A percentile compares a stretch with the other conserved stretches of the same genome.
Evolutionary conservation across 768 basidiomycete genomes (phyloP).

Genomic region (Leccinellum rugosiceps): DNA sequence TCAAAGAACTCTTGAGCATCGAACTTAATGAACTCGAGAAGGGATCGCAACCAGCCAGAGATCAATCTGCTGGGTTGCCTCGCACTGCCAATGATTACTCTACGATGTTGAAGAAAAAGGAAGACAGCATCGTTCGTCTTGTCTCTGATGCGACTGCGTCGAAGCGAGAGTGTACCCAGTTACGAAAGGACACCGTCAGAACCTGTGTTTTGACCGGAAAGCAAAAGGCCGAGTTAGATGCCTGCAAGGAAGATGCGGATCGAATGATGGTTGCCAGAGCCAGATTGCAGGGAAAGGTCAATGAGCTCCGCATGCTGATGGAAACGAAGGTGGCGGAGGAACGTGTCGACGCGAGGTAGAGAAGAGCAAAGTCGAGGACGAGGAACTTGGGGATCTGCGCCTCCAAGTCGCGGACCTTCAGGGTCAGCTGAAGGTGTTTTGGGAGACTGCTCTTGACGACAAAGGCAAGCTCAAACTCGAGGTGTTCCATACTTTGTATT

Average conservation of each 20-base stretch:
- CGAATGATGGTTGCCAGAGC: conserved; percentile 42
- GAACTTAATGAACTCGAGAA: conserved; percentile 62
- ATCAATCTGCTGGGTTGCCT: conserved; percentile 72
- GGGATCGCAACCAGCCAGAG: conserved; percentile 66
- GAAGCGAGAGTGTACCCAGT: no score
- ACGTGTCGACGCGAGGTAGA: conserved; percentile 80
- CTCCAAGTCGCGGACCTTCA: conserved; percentile 60
- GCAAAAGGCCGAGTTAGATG: conserved; percentile 57
- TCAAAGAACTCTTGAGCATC: conserved; percentile 60
- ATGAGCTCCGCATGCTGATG: conserved; percentile 79
- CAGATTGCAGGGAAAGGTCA: conserved; percentile 78
- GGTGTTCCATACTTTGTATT: conserved; percentile 35
- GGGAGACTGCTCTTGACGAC: conserved; percentile 55
- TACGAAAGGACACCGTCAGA: conserved; percentile 61
- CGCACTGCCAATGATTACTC: conserved; percentile 78
- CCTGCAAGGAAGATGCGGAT: conserved; percentile 54
- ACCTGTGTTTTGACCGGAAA: conserved; percentile 68
- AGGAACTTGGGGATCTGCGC: conserved; percentile 74
- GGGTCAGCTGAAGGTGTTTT: conserved; percentile 62
- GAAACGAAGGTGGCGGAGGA: conserved; percentile 86
- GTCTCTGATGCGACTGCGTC: conserved; percentile 50
- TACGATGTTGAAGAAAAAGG: conserved; percentile 71
- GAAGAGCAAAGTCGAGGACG: conserved; percentile 66
- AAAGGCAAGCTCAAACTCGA: conserved; percentile 78
- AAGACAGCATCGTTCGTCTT: conserved; percentile 60